phyloP scores from a whole-genome alignment of 148 eudicot genomes.

The Rheum nobile region DNA sequence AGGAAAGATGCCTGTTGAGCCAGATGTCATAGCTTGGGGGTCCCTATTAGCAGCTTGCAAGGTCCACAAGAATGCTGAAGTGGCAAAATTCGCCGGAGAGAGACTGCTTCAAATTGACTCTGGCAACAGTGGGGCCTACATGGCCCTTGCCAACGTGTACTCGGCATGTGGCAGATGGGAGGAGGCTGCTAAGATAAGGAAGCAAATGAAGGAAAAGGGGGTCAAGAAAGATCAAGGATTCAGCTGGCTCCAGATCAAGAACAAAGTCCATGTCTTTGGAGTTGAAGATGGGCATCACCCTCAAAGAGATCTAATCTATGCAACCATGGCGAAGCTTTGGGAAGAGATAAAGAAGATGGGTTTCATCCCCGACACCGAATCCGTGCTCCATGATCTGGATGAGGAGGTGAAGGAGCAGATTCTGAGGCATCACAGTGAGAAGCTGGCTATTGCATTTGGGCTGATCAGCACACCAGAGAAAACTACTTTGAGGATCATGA shows the following conservation, averaged over 20 bases:
- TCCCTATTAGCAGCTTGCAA: constrained; percentile 33
- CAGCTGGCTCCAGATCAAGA: constrained; percentile 31
- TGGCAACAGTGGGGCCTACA: constrained; percentile 35
- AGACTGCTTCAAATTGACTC: constrained; percentile 29
- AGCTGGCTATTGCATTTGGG: constrained; percentile 35
- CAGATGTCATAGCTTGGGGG: constrained; percentile 37
- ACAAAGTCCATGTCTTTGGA: constrained; percentile 30
- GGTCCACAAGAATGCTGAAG: constrained; percentile 26
- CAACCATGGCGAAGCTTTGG: constrained; percentile 26
- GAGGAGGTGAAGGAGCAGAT: constrained; percentile 34
- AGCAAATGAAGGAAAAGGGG: constrained; percentile 29
- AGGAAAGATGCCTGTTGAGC: constrained; percentile 30
- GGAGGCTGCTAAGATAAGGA: constrained; percentile 28
- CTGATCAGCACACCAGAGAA: constrained; percentile 29
- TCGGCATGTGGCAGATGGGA: constrained; percentile 31
- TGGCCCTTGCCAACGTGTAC: constrained; percentile 33
- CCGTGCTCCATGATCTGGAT: constrained; percentile 36
- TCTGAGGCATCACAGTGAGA: constrained; percentile 36
- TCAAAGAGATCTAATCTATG: constrained; percentile 24
- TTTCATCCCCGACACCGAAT: constrained; percentile 24
- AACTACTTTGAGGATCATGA: constrained; percentile 31
- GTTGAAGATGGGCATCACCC: constrained; percentile 31
- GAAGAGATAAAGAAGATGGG: constrained; percentile 42
- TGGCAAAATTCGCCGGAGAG: constrained; percentile 29
- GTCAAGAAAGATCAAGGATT: constrained; percentile 40